Evolutionary conservation across 768 basidiomycete genomes (phyloP).

Genomic region (Kwoniella sp.): DNA sequence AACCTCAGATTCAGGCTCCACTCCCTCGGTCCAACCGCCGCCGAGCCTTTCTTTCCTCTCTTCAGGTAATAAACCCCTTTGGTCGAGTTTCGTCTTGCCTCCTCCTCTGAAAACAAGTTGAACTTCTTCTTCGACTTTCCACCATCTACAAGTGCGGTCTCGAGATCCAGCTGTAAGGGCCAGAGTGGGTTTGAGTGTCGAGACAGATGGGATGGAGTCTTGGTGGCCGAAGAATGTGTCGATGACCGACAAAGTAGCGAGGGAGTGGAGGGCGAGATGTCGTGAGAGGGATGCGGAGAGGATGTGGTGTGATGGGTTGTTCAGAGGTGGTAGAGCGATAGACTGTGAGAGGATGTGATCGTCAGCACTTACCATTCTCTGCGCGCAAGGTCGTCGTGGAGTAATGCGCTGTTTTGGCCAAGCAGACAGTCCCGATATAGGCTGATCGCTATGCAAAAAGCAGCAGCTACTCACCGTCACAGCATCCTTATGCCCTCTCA

Average conservation of each 20-base stretch:
- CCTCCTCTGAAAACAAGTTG: slow-evolving; percentile 96
- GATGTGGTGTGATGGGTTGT: slow-evolving; percentile 61
- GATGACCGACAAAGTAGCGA: slow-evolving; percentile 80
- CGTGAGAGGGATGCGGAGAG: slow-evolving; percentile 86
- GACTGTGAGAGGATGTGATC: slow-evolving; percentile 58
- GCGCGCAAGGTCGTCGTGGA: too few species aligned
- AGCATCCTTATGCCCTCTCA: slow-evolving; percentile 74
- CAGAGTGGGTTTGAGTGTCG: slow-evolving; percentile 78
- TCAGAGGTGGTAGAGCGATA: slow-evolving; percentile 76
- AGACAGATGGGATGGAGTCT: slow-evolving; percentile 75
- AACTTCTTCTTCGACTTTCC: slow-evolving; percentile 94
- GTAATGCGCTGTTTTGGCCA: too few species aligned
- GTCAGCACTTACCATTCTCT: too few species aligned
- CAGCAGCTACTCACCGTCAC: slow-evolving; percentile 73
- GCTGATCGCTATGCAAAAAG: too few species aligned
- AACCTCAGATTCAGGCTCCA: slow-evolving; percentile 61
- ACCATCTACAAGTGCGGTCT: slow-evolving; percentile 88
- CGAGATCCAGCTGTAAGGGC: slow-evolving; percentile 84
- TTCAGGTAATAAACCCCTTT: slow-evolving; percentile 63
- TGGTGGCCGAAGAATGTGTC: slow-evolving; percentile 98
- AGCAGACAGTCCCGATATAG: too few species aligned
- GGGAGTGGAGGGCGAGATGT: slow-evolving; percentile 61
- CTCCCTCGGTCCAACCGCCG: slow-evolving; percentile 57
- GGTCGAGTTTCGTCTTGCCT: slow-evolving; percentile 69
- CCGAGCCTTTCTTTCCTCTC: slow-evolving; percentile 67